Evolutionary conservation across 345 rosid genomes (phyloP), one percentile per base, ranked within the genome.

Genomic region (Bruguiera parviflora): DNA sequence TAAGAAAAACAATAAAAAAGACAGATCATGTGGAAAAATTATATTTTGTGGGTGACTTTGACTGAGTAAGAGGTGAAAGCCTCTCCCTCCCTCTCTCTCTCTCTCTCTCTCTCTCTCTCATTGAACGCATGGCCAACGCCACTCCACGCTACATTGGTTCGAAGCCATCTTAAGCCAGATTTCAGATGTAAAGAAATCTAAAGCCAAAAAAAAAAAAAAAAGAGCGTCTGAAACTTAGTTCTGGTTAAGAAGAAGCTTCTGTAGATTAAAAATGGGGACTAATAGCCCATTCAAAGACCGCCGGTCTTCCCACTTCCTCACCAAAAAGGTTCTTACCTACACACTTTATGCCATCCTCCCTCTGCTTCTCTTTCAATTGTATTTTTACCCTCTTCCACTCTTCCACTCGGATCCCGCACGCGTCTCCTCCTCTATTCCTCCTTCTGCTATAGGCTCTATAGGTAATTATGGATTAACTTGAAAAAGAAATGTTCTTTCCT

Each of bases 261-360:
- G 47, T 27, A 5, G 61, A 28, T 15, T 53, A 11, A 52, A 71
- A 58, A 87, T 87, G 92, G 82, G 83, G n/a, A 65, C 64, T 16
- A 37, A 63, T 8, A 79, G 79, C 49, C 81, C 83, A 16, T 74
- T 71, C 66, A 84, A 83, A 63, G 79, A 73, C 59, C 77, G 75
- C 25, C 63, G 46, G 51, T 70, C 69, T 47, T 60, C 66, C 47
- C 61, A 46, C 35, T 75, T 83, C 18, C 57, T 79, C 35, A 18
- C 65, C 67, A 78, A 53, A 72, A 88, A 78, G 79, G 58, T 84
- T 65, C 75, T 84, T 65, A 84, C 81, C 0, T 88, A 81, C 73
- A 66, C 79, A 16, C 49, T 86, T 28, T 88, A 71, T 69, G 78
- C 71, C 33, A 43, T 83, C 56, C 64, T 86, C 49, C 79, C 80